These are phyloP conservation scores for Cyclotella choctawhatcheeana DNA, from an alignment of 108 stramenopile genomes.

Conservation along the genomic window DNA sequence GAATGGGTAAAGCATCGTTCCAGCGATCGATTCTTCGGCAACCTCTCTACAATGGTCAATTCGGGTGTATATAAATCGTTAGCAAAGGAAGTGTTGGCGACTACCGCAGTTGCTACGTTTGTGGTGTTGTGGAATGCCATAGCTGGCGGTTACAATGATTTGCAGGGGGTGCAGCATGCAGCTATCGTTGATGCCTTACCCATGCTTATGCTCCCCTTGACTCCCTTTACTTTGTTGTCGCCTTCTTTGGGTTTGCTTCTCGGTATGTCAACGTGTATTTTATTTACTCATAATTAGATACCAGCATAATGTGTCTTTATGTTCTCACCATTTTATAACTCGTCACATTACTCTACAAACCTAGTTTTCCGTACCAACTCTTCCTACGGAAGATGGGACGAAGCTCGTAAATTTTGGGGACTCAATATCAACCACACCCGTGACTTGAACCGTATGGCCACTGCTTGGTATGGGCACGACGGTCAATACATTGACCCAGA, in stretches of 20 bases:
- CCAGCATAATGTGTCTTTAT: not conserved
- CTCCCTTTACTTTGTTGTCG: conserved; percentile 66
- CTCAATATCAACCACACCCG: conserved; percentile 83
- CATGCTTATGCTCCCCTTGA: conserved; percentile 59
- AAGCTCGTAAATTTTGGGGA: conserved; percentile 85
- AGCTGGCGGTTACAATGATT: conserved; percentile 64
- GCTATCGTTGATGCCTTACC: conserved; percentile 39
- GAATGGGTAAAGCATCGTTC: conserved; percentile 77
- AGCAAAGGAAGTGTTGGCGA: conserved; percentile 54
- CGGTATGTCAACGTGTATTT: conserved; percentile 47
- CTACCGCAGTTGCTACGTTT: conserved; percentile 57
- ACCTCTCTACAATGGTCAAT: conserved; percentile 49
- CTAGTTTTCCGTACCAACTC: conserved; percentile 83
- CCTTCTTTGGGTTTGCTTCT: conserved; percentile 76
- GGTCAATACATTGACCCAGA: conserved; percentile 34
- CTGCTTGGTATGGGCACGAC: conserved; percentile 63
- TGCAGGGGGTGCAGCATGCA: conserved; percentile 55
- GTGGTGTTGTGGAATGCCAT: conserved; percentile 59
- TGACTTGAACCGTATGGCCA: conserved; percentile 72
- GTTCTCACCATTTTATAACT: not conserved
- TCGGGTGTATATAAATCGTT: conserved; percentile 72
- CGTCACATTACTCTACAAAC: not conserved
- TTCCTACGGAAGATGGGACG: conserved; percentile 83
- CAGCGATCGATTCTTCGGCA: conserved; percentile 65
- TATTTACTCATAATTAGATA: not conserved